A percentile compares a stretch with the other conserved stretches of the same genome.
These are phyloP conservation scores for Dipodascopsis tothii DNA, from an alignment of 805 yeast species.

Conservation along the genomic window DNA sequence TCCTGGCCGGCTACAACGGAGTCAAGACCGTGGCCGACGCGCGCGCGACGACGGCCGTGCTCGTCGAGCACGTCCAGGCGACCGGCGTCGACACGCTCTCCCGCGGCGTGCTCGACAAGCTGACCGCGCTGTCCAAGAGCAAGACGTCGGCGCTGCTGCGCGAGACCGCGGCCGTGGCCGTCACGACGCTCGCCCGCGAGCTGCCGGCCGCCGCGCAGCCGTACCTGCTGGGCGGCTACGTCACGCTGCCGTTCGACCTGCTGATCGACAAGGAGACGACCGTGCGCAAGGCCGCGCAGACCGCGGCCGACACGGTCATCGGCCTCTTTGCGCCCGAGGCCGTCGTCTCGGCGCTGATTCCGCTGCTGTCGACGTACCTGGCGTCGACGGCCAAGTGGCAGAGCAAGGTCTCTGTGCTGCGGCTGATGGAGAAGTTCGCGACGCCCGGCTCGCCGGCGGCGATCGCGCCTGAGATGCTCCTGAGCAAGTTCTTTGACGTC, in stretches of 20 bases:
- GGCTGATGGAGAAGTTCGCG: constrained; percentile 61
- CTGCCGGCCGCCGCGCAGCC: constrained; percentile 52
- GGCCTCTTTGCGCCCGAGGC: constrained; percentile 72
- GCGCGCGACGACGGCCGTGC: background rate
- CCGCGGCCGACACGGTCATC: constrained; percentile 62
- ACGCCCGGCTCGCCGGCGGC: constrained; percentile 38
- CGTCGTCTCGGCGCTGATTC: constrained; percentile 60
- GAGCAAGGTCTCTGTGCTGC: constrained; percentile 54
- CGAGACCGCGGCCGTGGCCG: constrained; percentile 64
- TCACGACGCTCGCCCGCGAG: constrained; percentile 51
- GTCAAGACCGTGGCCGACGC: background rate
- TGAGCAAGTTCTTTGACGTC: constrained; percentile 65
- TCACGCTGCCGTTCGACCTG: constrained; percentile 60
- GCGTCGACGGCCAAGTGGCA: constrained; percentile 89
- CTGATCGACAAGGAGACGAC: constrained; percentile 81
- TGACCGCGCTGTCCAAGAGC: constrained; percentile 60
- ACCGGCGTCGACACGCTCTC: background rate
- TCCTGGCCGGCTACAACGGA: background rate
- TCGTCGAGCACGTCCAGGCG: background rate
- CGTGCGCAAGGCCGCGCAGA: constrained; percentile 79
- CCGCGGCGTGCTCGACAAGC: constrained; percentile 45
- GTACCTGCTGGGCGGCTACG: constrained; percentile 46
- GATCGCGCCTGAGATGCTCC: constrained; percentile 78
- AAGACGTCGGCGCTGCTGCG: constrained; percentile 68
- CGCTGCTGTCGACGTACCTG: constrained; percentile 55